Conservation (phyloP, 805 yeast species). For the Metschnikowia peoriensis region DNA sequence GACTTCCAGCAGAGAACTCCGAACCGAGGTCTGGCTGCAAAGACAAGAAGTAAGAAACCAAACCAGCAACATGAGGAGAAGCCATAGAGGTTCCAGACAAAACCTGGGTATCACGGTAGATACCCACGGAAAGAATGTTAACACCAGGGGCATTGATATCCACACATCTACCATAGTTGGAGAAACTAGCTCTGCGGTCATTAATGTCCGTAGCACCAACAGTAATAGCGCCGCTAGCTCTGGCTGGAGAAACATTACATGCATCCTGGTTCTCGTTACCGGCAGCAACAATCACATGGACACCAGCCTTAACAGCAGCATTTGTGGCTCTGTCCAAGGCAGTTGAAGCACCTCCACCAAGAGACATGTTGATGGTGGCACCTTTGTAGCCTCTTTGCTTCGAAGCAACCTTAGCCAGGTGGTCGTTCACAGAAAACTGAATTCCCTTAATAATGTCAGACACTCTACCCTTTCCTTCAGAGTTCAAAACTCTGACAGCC, state of each 20-base stretch:
- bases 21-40: constrained; percentile 18
- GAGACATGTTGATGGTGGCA: constrained; percentile 87
- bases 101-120: constrained; percentile 5
- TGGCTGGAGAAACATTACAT: constrained; percentile 88
- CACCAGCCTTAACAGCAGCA: constrained; percentile 85
- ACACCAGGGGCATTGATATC: constrained; percentile 97
- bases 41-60: constrained; percentile 50
- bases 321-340: constrained; percentile 83
- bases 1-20: constrained; percentile 35
- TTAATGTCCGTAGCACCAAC: constrained; percentile 92
- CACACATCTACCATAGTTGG: constrained; percentile 93
- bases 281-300: constrained; percentile 93
- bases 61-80: constrained; percentile 67
- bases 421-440: constrained; percentile 76
- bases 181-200: constrained; percentile 90
- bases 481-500: constrained; percentile 79
- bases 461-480: constrained; percentile 80
- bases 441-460: constrained; percentile 83
- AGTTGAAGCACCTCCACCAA: constrained; percentile 90
- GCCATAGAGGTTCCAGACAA: constrained; percentile 82
- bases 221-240: constrained; percentile 78
- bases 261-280: constrained; percentile 94
- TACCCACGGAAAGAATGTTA: constrained; percentile 59
- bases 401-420: constrained; percentile 51
- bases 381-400: constrained; percentile 71